phyloP scores from a whole-genome alignment of 2,329 filamentous ascomycete genomes.

The Fusarium tjaetaba region DNA sequence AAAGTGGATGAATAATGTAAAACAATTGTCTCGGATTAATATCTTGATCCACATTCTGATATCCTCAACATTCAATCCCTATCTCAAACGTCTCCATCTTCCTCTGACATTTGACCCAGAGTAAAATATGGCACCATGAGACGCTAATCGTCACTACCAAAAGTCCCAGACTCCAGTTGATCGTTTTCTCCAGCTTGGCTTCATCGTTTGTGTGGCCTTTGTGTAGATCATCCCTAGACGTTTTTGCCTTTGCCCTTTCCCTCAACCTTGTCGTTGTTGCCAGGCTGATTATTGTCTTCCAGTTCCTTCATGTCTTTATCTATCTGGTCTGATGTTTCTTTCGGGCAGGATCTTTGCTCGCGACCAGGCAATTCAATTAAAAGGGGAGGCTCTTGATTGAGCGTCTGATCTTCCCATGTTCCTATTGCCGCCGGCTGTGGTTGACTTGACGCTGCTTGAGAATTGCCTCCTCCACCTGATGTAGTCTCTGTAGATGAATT shows the following conservation, averaged over 20 bases:
- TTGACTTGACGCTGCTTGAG: too few relatives aligned
- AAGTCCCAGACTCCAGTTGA: neutral
- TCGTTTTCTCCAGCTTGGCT: neutral
- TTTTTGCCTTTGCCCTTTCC: too few relatives aligned
- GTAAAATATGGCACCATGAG: slow-evolving; percentile 3
- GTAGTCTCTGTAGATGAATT: neutral
- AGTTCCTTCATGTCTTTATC: too few relatives aligned
- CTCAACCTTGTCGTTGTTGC: too few relatives aligned
- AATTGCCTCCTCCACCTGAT: neutral
- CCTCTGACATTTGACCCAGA: neutral
- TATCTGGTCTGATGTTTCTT: too few relatives aligned
- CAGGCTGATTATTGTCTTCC: too few relatives aligned
- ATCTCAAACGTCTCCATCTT: neutral
- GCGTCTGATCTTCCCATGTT: too few relatives aligned
- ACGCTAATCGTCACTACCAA: neutral
- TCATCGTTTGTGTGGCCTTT: neutral
- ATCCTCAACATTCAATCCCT: neutral
- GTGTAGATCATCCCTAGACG: neutral
- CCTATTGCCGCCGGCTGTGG: too few relatives aligned
- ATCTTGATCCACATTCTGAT: neutral
- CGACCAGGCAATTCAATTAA: too few relatives aligned
- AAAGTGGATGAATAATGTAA: neutral
- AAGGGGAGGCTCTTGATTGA: too few relatives aligned
- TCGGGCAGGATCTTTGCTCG: too few relatives aligned
- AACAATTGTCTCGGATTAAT: slow-evolving; percentile 20